A percentile compares a stretch with the other conserved stretches of the same genome.
Evolutionary conservation across 352 stramenopile species (phyloP).

Genomic region (Pythium phragmitis): DNA sequence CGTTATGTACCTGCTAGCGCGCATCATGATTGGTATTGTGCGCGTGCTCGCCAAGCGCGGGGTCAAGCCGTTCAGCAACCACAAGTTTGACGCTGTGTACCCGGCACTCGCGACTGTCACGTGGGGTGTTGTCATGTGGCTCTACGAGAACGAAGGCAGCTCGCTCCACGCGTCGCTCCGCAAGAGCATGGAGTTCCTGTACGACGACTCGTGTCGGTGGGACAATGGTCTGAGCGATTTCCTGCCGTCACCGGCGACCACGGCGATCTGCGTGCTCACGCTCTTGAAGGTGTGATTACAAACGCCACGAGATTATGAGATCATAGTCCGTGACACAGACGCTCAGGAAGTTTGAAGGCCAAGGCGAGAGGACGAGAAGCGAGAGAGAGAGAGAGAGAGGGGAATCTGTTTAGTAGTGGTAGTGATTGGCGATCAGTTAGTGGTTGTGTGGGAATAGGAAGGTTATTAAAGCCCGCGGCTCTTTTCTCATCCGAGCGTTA

Average conservation of each 20-base stretch:
- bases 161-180: conserved; percentile 77
- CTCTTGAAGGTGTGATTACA: conserved; percentile 51
- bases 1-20: conserved; percentile 86
- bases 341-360: not conserved
- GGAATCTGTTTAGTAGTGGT: no score
- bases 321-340: conserved; percentile 10
- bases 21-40: conserved; percentile 65
- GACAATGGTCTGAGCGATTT: conserved; percentile 69
- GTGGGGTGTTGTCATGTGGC: conserved; percentile 85
- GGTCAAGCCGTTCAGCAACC: conserved; percentile 55
- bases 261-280: conserved; percentile 58
- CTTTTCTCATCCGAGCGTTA: no score
- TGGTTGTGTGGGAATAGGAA: not conserved
- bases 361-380: not conserved
- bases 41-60: conserved; percentile 65
- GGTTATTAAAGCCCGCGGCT: not conserved
- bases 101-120: conserved; percentile 71
- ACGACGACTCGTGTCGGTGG: conserved; percentile 84
- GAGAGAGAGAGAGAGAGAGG: not conserved
- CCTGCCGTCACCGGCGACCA: conserved; percentile 72
- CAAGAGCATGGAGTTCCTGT: conserved; percentile 89
- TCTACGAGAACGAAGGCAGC: conserved; percentile 84
- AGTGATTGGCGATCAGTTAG: not conserved
- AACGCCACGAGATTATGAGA: not conserved
- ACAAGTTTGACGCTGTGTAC: conserved; percentile 78